Base-by-base conservation (phyloP, 169 alveolate genomes). In the Cryptosporidium felis region DNA sequence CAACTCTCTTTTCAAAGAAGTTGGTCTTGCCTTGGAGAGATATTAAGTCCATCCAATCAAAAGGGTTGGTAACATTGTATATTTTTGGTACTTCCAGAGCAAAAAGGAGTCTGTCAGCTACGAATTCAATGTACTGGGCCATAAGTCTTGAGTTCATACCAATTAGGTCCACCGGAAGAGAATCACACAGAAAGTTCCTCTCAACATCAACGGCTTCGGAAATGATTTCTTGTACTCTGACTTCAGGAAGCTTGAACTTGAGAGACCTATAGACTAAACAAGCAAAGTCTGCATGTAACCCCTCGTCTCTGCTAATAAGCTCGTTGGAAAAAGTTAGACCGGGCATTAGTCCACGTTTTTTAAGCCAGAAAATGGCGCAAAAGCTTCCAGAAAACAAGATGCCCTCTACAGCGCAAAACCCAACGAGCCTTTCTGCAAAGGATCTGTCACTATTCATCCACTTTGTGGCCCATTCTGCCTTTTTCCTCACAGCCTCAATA, bases 291-390 rank as follows among this genome's bases (percentile, higher is more conserved):
- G 99, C 98, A 90, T 98, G 99, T 45, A 98, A 90, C 1, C 99
- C 99, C 92, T 98, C 99, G 85, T 98, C 99, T 80, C 99, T 95
- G 32, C 98, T 91, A 59, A 98, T 98, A 47, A 98, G 92, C 91
- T 98, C 99, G 92, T 98, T 96, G 81, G 97, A 93, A 88, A 95
- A 96, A 3, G 99, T 96, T 26, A 97, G 94, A 3, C 99, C 99
- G 38, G 99, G 99, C 98, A 96, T 95, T 62, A 96, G 91, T 14
- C 98, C 97, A 30, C 98, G 95, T 91, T 98, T 98, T 91, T 98
- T 98, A 80, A 97, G 96, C 99, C 99, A 98, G 93, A 95, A 98
- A 40, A 98, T 97, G 18, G 99, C 98, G 89, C 99, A 98, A 89
- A 94, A 94, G 58, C 98, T 94, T 14, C 99, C 99, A 46, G 98